Evolutionary conservation across 139 green algal genomes (phyloP).

Genomic region (Eudorina sp.): DNA sequence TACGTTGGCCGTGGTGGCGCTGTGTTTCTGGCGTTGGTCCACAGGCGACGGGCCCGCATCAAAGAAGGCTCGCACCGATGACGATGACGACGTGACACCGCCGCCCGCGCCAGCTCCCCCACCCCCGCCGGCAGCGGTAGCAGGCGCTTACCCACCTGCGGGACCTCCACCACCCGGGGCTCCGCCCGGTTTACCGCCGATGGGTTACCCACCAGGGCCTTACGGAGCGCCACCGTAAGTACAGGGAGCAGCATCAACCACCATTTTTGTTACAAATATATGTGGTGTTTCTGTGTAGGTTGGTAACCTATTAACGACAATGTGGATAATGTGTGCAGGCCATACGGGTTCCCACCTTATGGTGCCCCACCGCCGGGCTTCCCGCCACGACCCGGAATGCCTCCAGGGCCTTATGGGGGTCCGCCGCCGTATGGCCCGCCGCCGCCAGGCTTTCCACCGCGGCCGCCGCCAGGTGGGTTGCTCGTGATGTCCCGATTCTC

Average conservation of each 20-base stretch:
- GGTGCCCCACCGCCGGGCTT: background rate
- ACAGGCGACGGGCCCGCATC: slow-evolving; percentile 14
- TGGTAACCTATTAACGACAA: too few relatives aligned
- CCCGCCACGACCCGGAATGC: slow-evolving; percentile 33
- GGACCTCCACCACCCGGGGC: background rate
- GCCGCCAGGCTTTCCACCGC: slow-evolving; percentile 1
- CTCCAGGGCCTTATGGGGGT: background rate
- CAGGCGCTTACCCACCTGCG: background rate
- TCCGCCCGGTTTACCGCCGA: background rate
- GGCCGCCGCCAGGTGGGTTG: slow-evolving; percentile 38
- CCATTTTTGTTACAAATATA: too few relatives aligned
- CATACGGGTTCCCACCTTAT: slow-evolving; percentile 26
- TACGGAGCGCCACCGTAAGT: slow-evolving; percentile 41
- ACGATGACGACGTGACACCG: slow-evolving; percentile 29
- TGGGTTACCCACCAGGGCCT: slow-evolving; percentile 37
- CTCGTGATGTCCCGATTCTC: too few relatives aligned
- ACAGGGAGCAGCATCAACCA: too few relatives aligned
- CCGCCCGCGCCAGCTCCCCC: slow-evolving; percentile 5
- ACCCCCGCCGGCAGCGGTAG: background rate
- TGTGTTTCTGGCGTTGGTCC: too few relatives aligned
- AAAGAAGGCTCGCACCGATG: slow-evolving; percentile 38
- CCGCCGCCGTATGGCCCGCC: slow-evolving; percentile 22
- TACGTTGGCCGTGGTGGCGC: too few relatives aligned
- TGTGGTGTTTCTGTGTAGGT: too few relatives aligned
- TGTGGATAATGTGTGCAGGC: slow-evolving; percentile 36